Conservation (phyloP, 768 basidiomycete species). For the Lactarius vividus region DNA sequence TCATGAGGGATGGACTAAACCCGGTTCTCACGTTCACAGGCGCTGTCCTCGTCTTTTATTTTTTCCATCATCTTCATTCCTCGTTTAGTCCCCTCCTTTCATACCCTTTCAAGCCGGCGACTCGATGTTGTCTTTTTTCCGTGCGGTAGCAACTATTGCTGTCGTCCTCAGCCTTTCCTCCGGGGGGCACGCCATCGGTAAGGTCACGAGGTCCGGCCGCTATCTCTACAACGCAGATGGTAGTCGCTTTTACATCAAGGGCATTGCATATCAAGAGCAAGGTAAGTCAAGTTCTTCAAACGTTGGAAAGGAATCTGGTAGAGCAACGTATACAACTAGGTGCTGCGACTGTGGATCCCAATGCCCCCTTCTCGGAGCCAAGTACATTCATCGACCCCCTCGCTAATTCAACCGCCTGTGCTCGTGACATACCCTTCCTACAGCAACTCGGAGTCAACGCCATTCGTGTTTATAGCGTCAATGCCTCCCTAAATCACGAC, state of each 20-base stretch:
- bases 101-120: conserved; percentile 14
- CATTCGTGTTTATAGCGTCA: conserved; percentile 83
- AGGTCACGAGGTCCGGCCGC: conserved; percentile 66
- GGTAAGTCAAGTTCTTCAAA: conserved; percentile 45
- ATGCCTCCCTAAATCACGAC: conserved; percentile 81
- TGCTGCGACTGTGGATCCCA: neutral
- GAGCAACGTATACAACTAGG: neutral
- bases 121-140: conserved; percentile 32
- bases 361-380: conserved; percentile 57
- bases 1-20: neutral
- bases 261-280: conserved; percentile 81
- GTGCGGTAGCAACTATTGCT: conserved; percentile 34
- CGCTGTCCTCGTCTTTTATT: neutral
- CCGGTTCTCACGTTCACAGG: neutral
- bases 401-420: conserved; percentile 60
- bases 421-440: conserved; percentile 77
- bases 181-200: conserved; percentile 62
- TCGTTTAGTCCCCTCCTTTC: neutral
- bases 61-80: neutral
- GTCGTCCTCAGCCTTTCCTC: conserved; percentile 43
- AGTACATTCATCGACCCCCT: conserved; percentile 80
- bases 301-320: neutral
- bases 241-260: conserved; percentile 84
- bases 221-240: conserved; percentile 81
- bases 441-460: conserved; percentile 75